Evolutionary conservation across 331 rosid genomes (phyloP).

Genomic region (Quercus tomentella): DNA sequence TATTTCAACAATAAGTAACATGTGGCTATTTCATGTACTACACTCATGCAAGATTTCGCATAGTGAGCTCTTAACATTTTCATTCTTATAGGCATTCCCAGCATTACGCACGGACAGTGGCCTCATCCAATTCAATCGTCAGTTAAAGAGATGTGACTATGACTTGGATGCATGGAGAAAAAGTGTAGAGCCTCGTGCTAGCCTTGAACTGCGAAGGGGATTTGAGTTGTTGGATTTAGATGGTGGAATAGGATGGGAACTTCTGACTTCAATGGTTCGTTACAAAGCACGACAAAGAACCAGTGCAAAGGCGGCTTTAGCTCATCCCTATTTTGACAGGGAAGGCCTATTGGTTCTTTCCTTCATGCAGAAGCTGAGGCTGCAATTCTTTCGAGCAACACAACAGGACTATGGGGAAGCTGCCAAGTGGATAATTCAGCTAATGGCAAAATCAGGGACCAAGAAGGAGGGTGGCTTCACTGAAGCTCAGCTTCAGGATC

Average conservation of each 20-base stretch:
- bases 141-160: conserved; percentile 83
- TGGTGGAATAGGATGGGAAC: conserved; percentile 97
- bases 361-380: conserved; percentile 73
- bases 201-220: conserved; percentile 70
- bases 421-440: conserved; percentile 69
- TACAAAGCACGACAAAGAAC: conserved; percentile 79
- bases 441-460: conserved; percentile 93
- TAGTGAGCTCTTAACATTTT: conserved; percentile 3
- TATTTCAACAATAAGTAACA: background rate
- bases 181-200: conserved; percentile 60
- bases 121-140: conserved; percentile 90
- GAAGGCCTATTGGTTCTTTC: conserved; percentile 83
- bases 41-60: conserved; percentile 13
- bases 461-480: conserved; percentile 86
- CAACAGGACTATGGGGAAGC: conserved; percentile 87
- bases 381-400: conserved; percentile 75
- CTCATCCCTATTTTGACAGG: conserved; percentile 84
- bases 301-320: conserved; percentile 85
- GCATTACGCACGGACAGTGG: conserved; percentile 64
- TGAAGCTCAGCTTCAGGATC: conserved; percentile 91
- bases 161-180: conserved; percentile 87
- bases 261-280: conserved; percentile 82
- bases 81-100: conserved; percentile 67
- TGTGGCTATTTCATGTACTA: background rate
- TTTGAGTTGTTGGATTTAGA: conserved; percentile 88